Conservation (phyloP, 164 flowering plant genomes). For the Vitis amurensis region DNA sequence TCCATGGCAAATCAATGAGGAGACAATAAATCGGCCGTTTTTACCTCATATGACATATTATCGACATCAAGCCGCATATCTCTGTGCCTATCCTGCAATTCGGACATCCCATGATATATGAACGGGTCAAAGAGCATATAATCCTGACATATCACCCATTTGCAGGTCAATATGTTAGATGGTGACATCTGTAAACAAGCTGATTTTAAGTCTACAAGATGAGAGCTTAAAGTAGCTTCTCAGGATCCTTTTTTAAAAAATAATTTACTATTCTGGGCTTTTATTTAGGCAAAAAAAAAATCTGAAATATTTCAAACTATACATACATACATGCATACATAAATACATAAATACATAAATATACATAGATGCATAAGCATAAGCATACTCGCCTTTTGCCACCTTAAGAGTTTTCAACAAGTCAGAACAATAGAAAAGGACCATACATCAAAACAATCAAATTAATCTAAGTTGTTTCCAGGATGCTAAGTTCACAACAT, state of each 20-base stretch:
- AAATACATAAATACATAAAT: not conserved
- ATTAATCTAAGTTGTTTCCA: not conserved
- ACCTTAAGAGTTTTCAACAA: not conserved
- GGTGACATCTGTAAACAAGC: not conserved
- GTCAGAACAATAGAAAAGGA: not conserved
- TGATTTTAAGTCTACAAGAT: not conserved
- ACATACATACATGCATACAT: no score
- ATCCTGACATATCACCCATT: slow-evolving; percentile 37
- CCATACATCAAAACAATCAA: not conserved
- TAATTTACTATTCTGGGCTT: no score
- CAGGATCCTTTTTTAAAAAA: no score
- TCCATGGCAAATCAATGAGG: not conserved
- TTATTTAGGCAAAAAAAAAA: no score
- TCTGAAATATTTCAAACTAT: no score
- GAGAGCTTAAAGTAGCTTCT: not conserved
- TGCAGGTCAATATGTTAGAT: slow-evolving; percentile 3
- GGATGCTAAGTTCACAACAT: not conserved
- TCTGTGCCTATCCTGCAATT: slow-evolving; percentile 61
- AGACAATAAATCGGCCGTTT: not conserved
- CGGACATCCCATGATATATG: slow-evolving; percentile 41
- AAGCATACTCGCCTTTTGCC: not conserved
- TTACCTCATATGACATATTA: slow-evolving; percentile 80
- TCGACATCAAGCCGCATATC: slow-evolving; percentile 69
- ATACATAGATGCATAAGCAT: not conserved
- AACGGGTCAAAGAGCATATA: slow-evolving; percentile 50